Evolutionary conservation across 768 basidiomycete species (phyloP).

Genomic region (Podaxis sp.): DNA sequence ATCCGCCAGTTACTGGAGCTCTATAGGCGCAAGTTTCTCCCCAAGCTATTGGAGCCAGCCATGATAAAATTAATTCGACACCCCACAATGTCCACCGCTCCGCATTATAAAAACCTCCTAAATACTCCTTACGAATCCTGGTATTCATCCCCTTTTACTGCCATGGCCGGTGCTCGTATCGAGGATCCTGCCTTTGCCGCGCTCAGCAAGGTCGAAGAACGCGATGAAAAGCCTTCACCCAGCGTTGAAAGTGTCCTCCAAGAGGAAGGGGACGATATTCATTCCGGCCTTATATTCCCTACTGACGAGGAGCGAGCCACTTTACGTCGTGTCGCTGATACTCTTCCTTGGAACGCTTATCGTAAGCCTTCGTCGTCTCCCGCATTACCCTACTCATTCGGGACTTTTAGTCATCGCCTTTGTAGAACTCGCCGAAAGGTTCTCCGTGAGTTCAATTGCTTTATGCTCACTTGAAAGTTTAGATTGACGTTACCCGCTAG

Average conservation of each 20-base stretch:
- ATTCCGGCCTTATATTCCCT: conserved; percentile 62
- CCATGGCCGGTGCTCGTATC: background rate
- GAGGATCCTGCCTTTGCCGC: background rate
- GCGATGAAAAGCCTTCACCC: background rate
- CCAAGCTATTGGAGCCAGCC: background rate
- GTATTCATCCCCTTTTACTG: background rate
- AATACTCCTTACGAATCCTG: background rate
- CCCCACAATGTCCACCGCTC: background rate
- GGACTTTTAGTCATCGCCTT: conserved; percentile 54
- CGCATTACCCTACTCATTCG: background rate
- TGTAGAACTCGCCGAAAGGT: conserved; percentile 72
- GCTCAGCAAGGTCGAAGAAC: background rate
- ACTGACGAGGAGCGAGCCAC: conserved; percentile 59
- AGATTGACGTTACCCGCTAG: conserved; percentile 18
- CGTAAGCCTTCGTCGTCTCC: conserved; percentile 30
- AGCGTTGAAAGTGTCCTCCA: background rate
- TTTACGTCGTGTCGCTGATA: conserved; percentile 61
- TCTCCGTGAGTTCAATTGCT: conserved; percentile 46
- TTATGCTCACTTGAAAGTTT: background rate
- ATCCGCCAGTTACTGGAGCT: background rate
- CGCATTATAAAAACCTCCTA: background rate
- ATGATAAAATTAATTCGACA: background rate
- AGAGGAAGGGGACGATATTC: conserved; percentile 4
- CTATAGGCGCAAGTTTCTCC: background rate
- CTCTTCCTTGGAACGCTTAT: conserved; percentile 58